These are phyloP conservation scores for Anethum foeniculum DNA, from an alignment of 140 eudicot species.

Conservation along the genomic window DNA sequence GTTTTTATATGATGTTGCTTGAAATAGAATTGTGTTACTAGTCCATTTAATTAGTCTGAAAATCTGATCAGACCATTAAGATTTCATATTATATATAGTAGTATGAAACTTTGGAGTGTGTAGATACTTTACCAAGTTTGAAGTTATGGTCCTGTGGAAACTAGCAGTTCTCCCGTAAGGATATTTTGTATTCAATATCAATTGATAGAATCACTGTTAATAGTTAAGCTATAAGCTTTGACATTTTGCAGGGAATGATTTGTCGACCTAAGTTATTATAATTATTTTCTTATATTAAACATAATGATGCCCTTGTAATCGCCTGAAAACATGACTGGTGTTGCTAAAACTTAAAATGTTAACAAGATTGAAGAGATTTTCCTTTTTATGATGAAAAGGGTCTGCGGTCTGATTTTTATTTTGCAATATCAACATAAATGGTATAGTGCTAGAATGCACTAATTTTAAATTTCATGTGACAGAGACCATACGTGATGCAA, in stretches of 20 bases:
- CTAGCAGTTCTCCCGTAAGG: background rate
- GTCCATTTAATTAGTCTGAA: background rate
- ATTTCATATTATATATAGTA: background rate
- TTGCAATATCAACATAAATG: background rate
- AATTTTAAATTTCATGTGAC: slow-evolving; percentile 10
- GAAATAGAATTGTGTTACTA: background rate
- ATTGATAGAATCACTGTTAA: background rate
- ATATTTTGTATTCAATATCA: background rate
- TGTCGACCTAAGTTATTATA: background rate
- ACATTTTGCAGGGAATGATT: background rate
- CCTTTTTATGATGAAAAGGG: background rate
- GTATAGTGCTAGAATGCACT: background rate
- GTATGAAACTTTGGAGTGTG: background rate
- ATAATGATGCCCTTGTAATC: background rate
- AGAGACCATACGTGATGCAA: slow-evolving; percentile 70
- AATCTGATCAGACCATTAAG: background rate
- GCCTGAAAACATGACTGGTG: background rate
- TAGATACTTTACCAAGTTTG: background rate
- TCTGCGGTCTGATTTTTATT: background rate
- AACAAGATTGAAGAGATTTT: background rate
- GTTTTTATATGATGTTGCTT: background rate
- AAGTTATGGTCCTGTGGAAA: background rate
- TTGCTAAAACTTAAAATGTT: background rate
- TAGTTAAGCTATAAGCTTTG: background rate
- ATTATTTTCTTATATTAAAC: background rate